Base-by-base conservation (phyloP, 208 protist species). In the Trypanosoma boissoni region DNA sequence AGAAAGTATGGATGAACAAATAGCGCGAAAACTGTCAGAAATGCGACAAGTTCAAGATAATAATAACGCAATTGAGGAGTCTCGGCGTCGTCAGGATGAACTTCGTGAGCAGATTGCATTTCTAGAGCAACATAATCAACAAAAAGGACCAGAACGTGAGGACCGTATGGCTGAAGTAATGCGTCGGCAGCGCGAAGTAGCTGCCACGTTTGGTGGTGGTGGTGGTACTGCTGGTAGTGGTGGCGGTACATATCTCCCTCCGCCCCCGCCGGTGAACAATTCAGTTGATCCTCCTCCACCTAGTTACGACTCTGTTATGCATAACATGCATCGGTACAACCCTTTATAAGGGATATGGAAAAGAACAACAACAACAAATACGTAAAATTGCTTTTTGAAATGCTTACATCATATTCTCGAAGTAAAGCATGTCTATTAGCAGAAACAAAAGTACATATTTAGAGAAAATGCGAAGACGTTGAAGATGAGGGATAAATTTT, bases 21-120 rank as follows among this genome's bases (percentile, higher is more conserved):
- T 94, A 46, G 80, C 82, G 0, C 58, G 64, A n/a, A 89, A 88
- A 58, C 78, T 92, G 62, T 56, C 54, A 18, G 59, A 87, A 64
- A 83, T 93, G 78, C 51, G 68, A 12, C 54, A 60, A 16, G 63
- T 78, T 44, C 34, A 80, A 23, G 59, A 32, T 16, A 65, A 67
- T n/a, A 68, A 29, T 24, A 54, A 69, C 36, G 46, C 48, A 2
- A 73, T 91, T 41, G 48, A 69, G 20, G 48, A 72, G 55, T 86
- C 80, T 32, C 65, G 65, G 42, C 62, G 58, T 28, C 79, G 66
- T 18, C 65, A 72, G 26, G 57, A 63, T 8, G 65, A 64, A 46
- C 42, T 72, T 3, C 56, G 29, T n/a, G 28, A 16, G 21, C 57
- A 65, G 32, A 52, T 64, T 50, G 23, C 57, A 20, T 26, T 48